Base-by-base conservation (phyloP, 768 basidiomycete species). In the Termitomyces sp. region DNA sequence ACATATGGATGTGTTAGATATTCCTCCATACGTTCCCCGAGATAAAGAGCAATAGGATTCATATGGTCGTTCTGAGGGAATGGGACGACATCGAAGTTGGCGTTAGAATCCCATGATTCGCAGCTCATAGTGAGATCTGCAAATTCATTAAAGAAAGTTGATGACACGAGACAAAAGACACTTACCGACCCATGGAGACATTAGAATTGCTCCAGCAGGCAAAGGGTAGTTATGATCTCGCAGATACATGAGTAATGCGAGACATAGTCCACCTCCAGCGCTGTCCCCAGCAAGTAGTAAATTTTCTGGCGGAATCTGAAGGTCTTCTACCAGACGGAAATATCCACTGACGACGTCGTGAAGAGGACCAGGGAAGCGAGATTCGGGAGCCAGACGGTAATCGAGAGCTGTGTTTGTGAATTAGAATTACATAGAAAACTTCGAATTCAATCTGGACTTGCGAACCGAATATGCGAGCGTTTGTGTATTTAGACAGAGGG, bases 1-100 rank as follows among this genome's bases (percentile, higher is more conserved):
- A 89, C 96, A 63, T 99, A 99, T 10, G 96, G 96, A 68, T 99
- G 94, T 0, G 94, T 98, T 43, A 98, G 75, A 66, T 92, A 96
- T 56, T 85, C 76, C 62, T 88, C 83, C 60, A 88, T 80, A 36
- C 82, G 74, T 59, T 85, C 88, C 15, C 95, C 96, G 12, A 98
- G 85, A 65, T 98, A 97, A 63, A 95, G 87, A n/a, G 84, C 83
- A 50, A 99, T 88, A 1, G 96, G 96, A 66, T 98, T 91, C 64
- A 98, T 78, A 67, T 95, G 94, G 64, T 93, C 91, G 54, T 86
- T 86, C 36, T 80, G 75, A 1, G 91, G 91, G 45, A 78, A 77
- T 3, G 90, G 87, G 1, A 94, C 83, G 42, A 95, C 85, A 67
- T 94, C 93, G 68, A 78, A 94, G n/a, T 78, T 72, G 25, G 88